Percentiles rank a stretch among this genome's conserved stretches.
phyloP scores from a whole-genome alignment of 768 basidiomycete species.

The Lactarius sp. region DNA sequence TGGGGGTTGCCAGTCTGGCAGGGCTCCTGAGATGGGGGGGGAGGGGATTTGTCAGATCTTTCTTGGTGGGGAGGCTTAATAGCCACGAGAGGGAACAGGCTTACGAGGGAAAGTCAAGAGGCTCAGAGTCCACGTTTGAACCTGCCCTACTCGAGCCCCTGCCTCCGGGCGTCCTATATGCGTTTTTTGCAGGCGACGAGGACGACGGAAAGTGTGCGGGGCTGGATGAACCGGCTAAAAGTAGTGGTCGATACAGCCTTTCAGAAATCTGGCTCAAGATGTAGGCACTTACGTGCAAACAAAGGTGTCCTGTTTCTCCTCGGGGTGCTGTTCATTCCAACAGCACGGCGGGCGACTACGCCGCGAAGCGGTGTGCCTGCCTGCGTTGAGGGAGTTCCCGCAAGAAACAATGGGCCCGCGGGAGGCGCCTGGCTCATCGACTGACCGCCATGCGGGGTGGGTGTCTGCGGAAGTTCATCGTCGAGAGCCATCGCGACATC shows the following conservation, averaged over 20 bases:
- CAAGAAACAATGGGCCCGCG: conserved; percentile 21
- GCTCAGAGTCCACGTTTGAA: conserved; percentile 45
- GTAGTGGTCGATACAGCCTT: neutral
- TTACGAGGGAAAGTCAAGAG: conserved; percentile 67
- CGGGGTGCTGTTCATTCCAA: conserved; percentile 23
- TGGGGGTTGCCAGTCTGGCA: conserved; percentile 50
- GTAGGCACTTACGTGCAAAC: conserved; percentile 21
- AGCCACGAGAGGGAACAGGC: too few species aligned
- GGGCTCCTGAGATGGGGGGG: conserved; percentile 45
- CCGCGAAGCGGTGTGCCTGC: conserved; percentile 21
- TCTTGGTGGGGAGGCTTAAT: too few species aligned
- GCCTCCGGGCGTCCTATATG: neutral
- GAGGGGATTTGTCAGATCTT: too few species aligned
- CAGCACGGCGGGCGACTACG: conserved; percentile 21
- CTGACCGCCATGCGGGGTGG: conserved; percentile 30
- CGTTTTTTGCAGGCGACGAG: conserved; percentile 30
- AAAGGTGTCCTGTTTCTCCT: conserved; percentile 25
- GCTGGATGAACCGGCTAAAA: conserved; percentile 23
- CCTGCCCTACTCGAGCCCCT: conserved; percentile 26
- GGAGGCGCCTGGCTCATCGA: conserved; percentile 31
- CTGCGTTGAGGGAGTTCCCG: conserved; percentile 22
- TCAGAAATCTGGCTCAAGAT: neutral
- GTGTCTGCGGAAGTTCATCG: conserved; percentile 23
- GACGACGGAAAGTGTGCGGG: conserved; percentile 35
- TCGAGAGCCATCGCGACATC: conserved; percentile 17